These are phyloP conservation scores for Blepharisma stoltei DNA, from an alignment of 73 alveolate genomes.

Conservation along the genomic window DNA sequence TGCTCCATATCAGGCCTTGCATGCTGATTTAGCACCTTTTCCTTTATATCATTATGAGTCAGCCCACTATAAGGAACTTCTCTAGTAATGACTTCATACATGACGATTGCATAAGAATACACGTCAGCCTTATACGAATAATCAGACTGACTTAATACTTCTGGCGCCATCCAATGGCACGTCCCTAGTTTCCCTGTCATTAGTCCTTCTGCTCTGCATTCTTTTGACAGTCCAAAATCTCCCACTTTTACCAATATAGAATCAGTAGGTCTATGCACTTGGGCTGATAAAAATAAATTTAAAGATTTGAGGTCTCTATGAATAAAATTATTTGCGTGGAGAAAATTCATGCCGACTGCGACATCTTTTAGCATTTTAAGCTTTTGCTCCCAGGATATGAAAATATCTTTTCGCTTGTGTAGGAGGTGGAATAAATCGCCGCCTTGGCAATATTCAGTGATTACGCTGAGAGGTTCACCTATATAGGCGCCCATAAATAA, in stretches of 20 bases:
- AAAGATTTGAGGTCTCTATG: conserved; percentile 65
- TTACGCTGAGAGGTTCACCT: conserved; percentile 44
- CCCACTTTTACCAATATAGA: conserved; percentile 65
- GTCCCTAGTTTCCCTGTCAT: conserved; percentile 46
- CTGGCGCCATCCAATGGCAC: conserved; percentile 78
- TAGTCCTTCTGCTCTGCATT: conserved; percentile 42
- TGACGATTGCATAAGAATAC: conserved; percentile 61
- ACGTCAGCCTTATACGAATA: conserved; percentile 57
- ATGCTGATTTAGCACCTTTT: conserved; percentile 22
- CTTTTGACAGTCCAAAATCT: conserved; percentile 86
- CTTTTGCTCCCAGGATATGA: conserved; percentile 52
- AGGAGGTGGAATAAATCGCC: conserved; percentile 57
- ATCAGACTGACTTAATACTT: conserved; percentile 39
- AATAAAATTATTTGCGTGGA: conserved; percentile 44
- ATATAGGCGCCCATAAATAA: conserved; percentile 54
- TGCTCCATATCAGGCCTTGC: conserved; percentile 35
- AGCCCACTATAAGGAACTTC: conserved; percentile 45
- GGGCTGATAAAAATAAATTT: conserved; percentile 62
- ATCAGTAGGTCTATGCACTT: conserved; percentile 54
- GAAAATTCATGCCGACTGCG: conserved; percentile 61
- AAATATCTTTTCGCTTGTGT: conserved; percentile 44
- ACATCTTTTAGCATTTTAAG: conserved; percentile 51
- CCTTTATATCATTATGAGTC: neutral
- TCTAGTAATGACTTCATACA: conserved; percentile 58
- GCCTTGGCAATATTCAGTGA: conserved; percentile 66